phyloP scores from a whole-genome alignment of 2,329 filamentous ascomycete species.

The Huntiella decipiens region DNA sequence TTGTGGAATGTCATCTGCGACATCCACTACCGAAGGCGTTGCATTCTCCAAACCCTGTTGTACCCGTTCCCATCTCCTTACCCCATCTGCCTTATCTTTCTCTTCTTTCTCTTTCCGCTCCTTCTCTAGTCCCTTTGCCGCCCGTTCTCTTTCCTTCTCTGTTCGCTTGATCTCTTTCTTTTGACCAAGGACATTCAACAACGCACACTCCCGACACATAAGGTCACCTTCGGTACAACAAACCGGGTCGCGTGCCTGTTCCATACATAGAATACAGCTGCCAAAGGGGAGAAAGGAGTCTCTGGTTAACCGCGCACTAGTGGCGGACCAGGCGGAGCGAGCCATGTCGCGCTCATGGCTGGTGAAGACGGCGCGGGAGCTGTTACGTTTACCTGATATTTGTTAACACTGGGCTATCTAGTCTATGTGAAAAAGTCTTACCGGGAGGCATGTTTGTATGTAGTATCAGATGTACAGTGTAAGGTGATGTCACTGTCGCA shows the following conservation, averaged over 20 bases:
- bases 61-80: slow-evolving; percentile 68
- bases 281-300: slow-evolving; percentile 88
- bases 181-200: slow-evolving; percentile 78
- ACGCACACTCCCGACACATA: slow-evolving; percentile 87
- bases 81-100: slow-evolving; percentile 41
- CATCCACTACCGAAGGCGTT: neutral
- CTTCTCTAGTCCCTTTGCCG: slow-evolving; percentile 31
- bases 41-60: slow-evolving; percentile 46
- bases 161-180: slow-evolving; percentile 76
- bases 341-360: slow-evolving; percentile 73
- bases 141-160: slow-evolving; percentile 38
- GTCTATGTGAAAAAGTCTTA: no score
- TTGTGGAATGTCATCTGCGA: slow-evolving; percentile 13
- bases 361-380: slow-evolving; percentile 82
- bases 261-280: slow-evolving; percentile 72
- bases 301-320: slow-evolving; percentile 64
- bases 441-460: no score
- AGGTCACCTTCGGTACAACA: slow-evolving; percentile 71
- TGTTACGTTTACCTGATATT: slow-evolving; percentile 58
- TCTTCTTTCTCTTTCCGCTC: slow-evolving; percentile 49
- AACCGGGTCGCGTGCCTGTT: slow-evolving; percentile 63
- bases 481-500: no score
- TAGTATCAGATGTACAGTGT: no score
- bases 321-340: slow-evolving; percentile 63
- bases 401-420: no score